Evolutionary conservation across 305 asterid genomes (phyloP), one percentile per base, ranked within the genome.

Genomic region (Fraxinus albicans): DNA sequence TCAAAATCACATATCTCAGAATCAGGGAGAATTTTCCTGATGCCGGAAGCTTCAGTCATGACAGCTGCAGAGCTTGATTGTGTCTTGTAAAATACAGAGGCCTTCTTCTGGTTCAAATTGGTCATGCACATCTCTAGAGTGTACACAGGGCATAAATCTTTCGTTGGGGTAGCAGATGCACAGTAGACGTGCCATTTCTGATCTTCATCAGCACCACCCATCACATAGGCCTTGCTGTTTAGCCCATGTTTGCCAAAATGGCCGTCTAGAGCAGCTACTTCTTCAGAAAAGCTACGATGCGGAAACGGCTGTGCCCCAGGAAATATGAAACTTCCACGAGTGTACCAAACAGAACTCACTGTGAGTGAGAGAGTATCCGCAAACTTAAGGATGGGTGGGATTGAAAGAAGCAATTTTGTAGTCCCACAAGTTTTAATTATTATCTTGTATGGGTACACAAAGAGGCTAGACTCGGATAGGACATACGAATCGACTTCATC

Each of bases 121-220:
- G 97, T 95, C 98, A 95, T 95, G 88, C 98, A 95, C 96, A 95
- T 94, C 84, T 94, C 98, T 2, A 94, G 88, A 2, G 98, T 91
- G 40, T 90, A 93, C 17, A 89, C 85, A 0, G 92, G 87, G 1
- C 60, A 79, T 19, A 27, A 19, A 17, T 79, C 78, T 15, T 60
- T 36, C 1, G 82, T 85, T 35, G 85, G 84, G 69, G 88, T 87
- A 27, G 84, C 1, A 19, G 31, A 82, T 75, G 98, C 97, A 85
- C 93, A 89, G 88, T 95, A 94, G 80, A 94, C 92, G 55, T 94
- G 98, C 98, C 98, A 94, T 47, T 92, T 89, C 84, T 93, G 94
- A 17, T 77, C 80, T 70, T 89, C 90, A 58, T 92, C 93, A 55
- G 82, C 86, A 83, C 82, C 88, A n/a, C 97, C 96, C 93, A 95